Conservation (phyloP, 2,329 filamentous ascomycete genomes). For the Fusarium verrucosum region DNA sequence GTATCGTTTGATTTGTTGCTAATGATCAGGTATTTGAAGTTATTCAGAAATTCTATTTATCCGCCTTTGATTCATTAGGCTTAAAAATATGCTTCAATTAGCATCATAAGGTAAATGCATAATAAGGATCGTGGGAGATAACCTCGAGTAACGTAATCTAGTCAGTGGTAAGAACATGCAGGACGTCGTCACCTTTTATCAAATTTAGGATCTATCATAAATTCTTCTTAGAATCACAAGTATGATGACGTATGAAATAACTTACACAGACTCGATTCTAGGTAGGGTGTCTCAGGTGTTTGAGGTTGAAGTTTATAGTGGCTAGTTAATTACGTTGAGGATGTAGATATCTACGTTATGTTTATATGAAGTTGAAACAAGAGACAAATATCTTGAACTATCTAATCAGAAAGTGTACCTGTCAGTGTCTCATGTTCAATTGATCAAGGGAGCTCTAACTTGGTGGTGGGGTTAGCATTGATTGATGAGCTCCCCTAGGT, state of each 20-base stretch:
- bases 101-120: not conserved
- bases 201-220: too few relatives aligned
- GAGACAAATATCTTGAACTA: not conserved
- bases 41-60: not conserved
- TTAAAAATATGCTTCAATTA: not conserved
- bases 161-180: too few relatives aligned
- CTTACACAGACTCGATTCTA: too few relatives aligned
- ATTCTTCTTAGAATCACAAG: too few relatives aligned
- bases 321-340: too few relatives aligned
- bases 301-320: too few relatives aligned
- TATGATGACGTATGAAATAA: too few relatives aligned
- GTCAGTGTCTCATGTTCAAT: not conserved
- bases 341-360: too few relatives aligned
- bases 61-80: not conserved
- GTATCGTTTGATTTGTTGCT: not conserved
- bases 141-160: too few relatives aligned
- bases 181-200: too few relatives aligned
- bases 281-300: too few relatives aligned
- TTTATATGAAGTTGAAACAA: not conserved
- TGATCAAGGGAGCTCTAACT: not conserved
- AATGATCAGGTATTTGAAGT: not conserved
- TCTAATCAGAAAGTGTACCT: not conserved
- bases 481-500: conserved; percentile 1
- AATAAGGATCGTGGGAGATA: too few relatives aligned
- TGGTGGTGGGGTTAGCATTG: conserved; percentile 29